Percentiles rank a stretch among this genome's conserved stretches.
Conservation (phyloP, 2,329 filamentous ascomycete genomes). For the Escovopsis sp. region DNA sequence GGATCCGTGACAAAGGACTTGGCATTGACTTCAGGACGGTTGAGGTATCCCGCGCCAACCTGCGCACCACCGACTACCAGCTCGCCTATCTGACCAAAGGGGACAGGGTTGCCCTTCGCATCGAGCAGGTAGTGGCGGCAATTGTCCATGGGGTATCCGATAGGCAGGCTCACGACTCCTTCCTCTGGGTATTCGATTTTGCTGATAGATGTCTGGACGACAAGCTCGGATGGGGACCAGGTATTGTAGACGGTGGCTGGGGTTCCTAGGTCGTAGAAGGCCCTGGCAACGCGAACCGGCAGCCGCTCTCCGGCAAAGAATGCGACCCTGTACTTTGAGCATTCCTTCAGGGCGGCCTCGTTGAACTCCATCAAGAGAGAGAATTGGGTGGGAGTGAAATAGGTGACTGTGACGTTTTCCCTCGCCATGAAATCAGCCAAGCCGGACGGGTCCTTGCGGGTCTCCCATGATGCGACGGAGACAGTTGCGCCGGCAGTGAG, state of each 20-base stretch:
- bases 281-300: constrained; percentile 10
- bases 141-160: constrained; percentile 13
- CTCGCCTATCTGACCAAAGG: constrained; percentile 25
- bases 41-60: constrained; percentile 26
- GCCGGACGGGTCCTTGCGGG: constrained; percentile 11
- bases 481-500: constrained; percentile 11
- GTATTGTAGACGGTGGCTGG: constrained; percentile 11
- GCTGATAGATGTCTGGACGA: constrained; percentile 11
- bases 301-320: constrained; percentile 12
- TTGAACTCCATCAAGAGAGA: constrained; percentile 12
- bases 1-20: constrained; percentile 22
- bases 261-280: constrained; percentile 12
- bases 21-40: constrained; percentile 30
- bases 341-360: constrained; percentile 8
- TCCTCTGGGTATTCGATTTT: constrained; percentile 8
- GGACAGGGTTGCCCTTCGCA: constrained; percentile 20
- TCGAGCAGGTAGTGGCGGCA: constrained; percentile 26
- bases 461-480: constrained; percentile 11
- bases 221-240: constrained; percentile 12
- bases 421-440: constrained; percentile 13
- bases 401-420: constrained; percentile 9
- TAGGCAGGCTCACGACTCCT: constrained; percentile 8
- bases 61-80: constrained; percentile 28
- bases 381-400: constrained; percentile 13
- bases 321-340: constrained; percentile 10